Evolutionary conservation across 192 early-diverging fungal genomes (phyloP).

Genomic region (Piromyces finnis): DNA sequence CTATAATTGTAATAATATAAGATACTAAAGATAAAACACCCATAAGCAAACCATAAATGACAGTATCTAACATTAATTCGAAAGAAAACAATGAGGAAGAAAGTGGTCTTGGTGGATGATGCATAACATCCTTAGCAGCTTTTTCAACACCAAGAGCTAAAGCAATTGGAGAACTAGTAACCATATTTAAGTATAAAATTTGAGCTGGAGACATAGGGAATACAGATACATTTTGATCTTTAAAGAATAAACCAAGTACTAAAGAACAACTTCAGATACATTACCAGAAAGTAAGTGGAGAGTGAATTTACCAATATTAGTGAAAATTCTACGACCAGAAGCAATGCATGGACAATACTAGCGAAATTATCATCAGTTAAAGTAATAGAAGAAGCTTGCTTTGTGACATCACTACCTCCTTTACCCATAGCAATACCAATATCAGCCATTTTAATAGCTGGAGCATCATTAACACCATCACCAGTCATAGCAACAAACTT

Average conservation of each 20-base stretch:
- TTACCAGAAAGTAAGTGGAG: constrained; percentile 56
- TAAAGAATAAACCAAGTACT: constrained; percentile 52
- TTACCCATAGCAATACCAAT: constrained; percentile 44
- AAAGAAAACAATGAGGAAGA: constrained; percentile 44
- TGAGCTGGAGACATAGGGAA: constrained; percentile 31
- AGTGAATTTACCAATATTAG: constrained; percentile 56
- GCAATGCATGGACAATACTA: constrained; percentile 59
- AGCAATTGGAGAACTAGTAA: constrained; percentile 62
- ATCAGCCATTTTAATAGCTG: constrained; percentile 56
- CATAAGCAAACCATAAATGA: constrained; percentile 46
- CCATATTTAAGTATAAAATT: constrained; percentile 62
- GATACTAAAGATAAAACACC: constrained; percentile 10
- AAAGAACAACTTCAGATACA: constrained; percentile 53
- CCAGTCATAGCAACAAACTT: constrained; percentile 75
- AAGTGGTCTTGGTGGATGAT: constrained; percentile 44
- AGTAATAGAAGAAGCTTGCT: constrained; percentile 11
- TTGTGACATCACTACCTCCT: constrained; percentile 11
- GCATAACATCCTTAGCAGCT: constrained; percentile 43
- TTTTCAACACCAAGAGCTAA: constrained; percentile 59
- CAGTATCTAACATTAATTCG: constrained; percentile 43
- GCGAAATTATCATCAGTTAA: constrained; percentile 66
- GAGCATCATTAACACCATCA: constrained; percentile 69
- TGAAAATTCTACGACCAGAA: constrained; percentile 65
- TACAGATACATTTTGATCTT: constrained; percentile 19
- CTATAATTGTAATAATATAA: neutral